A percentile compares a stretch with the other conserved stretches of the same genome.
Conservation (phyloP, 2,329 filamentous ascomycete species). For the Zopfia rhizophila region DNA sequence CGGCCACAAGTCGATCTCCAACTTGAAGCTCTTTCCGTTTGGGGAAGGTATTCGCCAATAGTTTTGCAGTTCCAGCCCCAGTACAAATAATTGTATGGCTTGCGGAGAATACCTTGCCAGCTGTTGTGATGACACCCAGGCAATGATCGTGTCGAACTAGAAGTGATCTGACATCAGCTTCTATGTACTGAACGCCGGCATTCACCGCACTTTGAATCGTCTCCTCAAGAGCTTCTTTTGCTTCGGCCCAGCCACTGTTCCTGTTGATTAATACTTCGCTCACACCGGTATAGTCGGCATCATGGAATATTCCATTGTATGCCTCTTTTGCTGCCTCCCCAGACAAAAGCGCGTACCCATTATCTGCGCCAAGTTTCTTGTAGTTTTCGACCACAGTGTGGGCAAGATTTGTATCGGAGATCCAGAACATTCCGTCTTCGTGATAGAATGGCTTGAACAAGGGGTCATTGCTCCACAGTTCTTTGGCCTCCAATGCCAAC, state of each 20-base stretch:
- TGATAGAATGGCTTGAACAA: slow-evolving; percentile 61
- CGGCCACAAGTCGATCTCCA: slow-evolving; percentile 62
- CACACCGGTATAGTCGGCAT: slow-evolving; percentile 66
- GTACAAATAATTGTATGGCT: slow-evolving; percentile 42
- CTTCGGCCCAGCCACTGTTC: slow-evolving; percentile 68
- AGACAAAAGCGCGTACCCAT: slow-evolving; percentile 55
- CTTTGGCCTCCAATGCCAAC: slow-evolving; percentile 70
- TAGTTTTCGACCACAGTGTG: slow-evolving; percentile 57
- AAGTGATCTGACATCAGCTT: slow-evolving; percentile 59
- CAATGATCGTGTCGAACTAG: slow-evolving; percentile 56
- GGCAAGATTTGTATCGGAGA: slow-evolving; percentile 55
- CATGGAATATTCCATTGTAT: slow-evolving; percentile 65
- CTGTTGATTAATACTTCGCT: slow-evolving; percentile 68
- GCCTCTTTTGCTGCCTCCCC: slow-evolving; percentile 62
- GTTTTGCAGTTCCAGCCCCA: slow-evolving; percentile 46
- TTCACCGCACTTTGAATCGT: slow-evolving; percentile 62
- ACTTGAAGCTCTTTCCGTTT: slow-evolving; percentile 61
- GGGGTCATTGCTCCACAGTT: slow-evolving; percentile 65
- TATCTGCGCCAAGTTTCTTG: slow-evolving; percentile 54
- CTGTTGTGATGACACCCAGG: slow-evolving; percentile 51
- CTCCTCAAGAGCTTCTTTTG: slow-evolving; percentile 63
- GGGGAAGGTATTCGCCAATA: slow-evolving; percentile 58
- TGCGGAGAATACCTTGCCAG: slow-evolving; percentile 35
- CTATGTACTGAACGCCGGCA: slow-evolving; percentile 66
- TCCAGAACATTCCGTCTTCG: slow-evolving; percentile 59